These are phyloP conservation scores for Sugiyamaella americana DNA, from an alignment of 805 yeast species.

Conservation along the genomic window DNA sequence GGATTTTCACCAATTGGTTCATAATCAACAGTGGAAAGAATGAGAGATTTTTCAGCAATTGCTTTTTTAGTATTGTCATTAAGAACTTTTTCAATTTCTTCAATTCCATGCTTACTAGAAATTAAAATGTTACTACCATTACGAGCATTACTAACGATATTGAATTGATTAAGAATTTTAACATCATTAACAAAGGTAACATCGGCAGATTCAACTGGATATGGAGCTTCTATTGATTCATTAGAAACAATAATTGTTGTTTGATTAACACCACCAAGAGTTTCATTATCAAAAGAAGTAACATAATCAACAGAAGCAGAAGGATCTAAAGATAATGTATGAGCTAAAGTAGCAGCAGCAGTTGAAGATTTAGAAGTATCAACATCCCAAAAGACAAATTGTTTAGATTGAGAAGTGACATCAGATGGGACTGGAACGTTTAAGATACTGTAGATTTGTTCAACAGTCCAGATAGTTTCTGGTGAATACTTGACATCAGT, in stretches of 20 bases:
- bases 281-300: constrained; percentile 63
- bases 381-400: constrained; percentile 57
- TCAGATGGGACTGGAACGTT: constrained; percentile 22
- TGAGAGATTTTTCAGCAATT: constrained; percentile 47
- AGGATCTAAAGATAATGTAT: constrained; percentile 55
- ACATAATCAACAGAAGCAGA: constrained; percentile 47
- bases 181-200: constrained; percentile 58
- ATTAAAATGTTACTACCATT: constrained; percentile 50
- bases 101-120: constrained; percentile 35
- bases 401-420: constrained; percentile 26
- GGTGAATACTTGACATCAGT: constrained; percentile 32
- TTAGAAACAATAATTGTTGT: constrained; percentile 49
- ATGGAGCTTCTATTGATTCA: constrained; percentile 22
- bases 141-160: constrained; percentile 56
- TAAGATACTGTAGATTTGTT: constrained; percentile 19
- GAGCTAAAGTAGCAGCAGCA: constrained; percentile 61
- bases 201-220: constrained; percentile 51
- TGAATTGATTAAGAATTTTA: constrained; percentile 49
- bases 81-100: constrained; percentile 43
- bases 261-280: constrained; percentile 70
- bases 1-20: constrained; percentile 59
- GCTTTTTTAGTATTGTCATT: constrained; percentile 48
- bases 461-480: constrained; percentile 15
- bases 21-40: constrained; percentile 55
- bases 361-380: constrained; percentile 53